These are phyloP conservation scores for Trichosporon coremiiforme DNA, from an alignment of 1,284 basidiomycete genomes.

Conservation along the genomic window DNA sequence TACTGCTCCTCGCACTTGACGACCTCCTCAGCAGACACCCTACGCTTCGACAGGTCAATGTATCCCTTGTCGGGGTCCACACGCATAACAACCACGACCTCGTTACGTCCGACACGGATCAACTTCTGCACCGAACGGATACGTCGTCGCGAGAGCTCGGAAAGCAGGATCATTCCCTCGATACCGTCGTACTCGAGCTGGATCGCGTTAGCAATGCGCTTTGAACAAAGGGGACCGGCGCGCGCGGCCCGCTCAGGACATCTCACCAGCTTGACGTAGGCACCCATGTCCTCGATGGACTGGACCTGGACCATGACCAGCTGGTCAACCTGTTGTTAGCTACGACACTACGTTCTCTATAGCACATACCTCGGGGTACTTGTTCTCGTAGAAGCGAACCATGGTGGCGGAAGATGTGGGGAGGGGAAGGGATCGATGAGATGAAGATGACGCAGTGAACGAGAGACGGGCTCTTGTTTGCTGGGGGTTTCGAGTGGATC, in stretches of 20 bases:
- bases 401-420: conserved; percentile 37
- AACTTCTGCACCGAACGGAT: conserved; percentile 98
- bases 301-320: conserved; percentile 99
- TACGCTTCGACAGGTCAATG: conserved; percentile 98
- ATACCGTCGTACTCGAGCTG: conserved; percentile 99
- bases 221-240: neutral
- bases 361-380: conserved; percentile 58
- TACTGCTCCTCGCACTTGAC: conserved; percentile 97
- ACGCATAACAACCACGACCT: conserved; percentile 95
- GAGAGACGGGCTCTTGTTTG: conserved; percentile 1
- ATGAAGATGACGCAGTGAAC: conserved; percentile 27
- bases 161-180: conserved; percentile 98
- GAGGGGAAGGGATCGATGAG: conserved; percentile 1
- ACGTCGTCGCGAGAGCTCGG: conserved; percentile 93
- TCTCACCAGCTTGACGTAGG: conserved; percentile 90
- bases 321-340: conserved; percentile 73
- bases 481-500: neutral
- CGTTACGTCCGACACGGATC: conserved; percentile 95
- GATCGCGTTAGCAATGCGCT: conserved; percentile 1
- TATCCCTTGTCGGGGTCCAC: conserved; percentile 99
- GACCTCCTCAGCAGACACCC: conserved; percentile 98
- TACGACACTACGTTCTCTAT: conserved; percentile 17
- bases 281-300: conserved; percentile 99
- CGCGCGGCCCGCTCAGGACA: conserved; percentile 5
- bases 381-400: conserved; percentile 58